Conservation (phyloP, 768 basidiomycete genomes). For the Trametes elegans region DNA sequence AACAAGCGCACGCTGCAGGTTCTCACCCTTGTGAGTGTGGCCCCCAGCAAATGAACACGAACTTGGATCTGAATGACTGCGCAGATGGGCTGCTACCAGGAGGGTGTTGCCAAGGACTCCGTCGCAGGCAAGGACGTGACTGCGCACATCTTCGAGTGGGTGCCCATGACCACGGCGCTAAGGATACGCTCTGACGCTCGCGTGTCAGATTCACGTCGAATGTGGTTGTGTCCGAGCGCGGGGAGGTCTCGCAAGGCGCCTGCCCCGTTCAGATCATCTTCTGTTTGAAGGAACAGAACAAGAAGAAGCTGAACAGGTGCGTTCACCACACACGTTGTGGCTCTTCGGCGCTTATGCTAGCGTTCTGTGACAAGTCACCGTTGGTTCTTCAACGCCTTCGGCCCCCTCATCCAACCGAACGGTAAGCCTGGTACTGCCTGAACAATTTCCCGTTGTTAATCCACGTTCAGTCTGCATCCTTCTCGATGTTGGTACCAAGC, state of each 20-base stretch:
- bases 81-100: conserved; percentile 85
- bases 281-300: conserved; percentile 94
- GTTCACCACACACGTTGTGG: neutral
- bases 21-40: conserved; percentile 60
- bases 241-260: conserved; percentile 72
- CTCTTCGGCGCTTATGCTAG: neutral
- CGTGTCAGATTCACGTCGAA: conserved; percentile 66
- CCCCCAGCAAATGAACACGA: neutral
- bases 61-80: neutral
- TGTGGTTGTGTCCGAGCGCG: conserved; percentile 73
- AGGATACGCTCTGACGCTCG: neutral
- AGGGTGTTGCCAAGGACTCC: conserved; percentile 87
- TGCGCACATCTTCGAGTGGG: conserved; percentile 90
- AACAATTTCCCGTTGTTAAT: neutral
- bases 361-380: conserved; percentile 53
- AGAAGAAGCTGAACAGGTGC: conserved; percentile 85
- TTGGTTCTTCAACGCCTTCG: conserved; percentile 98
- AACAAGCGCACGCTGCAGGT: conserved; percentile 92
- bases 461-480: conserved; percentile 71
- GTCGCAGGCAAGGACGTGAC: conserved; percentile 89
- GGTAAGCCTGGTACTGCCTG: conserved; percentile 38
- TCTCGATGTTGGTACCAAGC: conserved; percentile 94
- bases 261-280: conserved; percentile 88
- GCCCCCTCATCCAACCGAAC: conserved; percentile 82
- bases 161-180: conserved; percentile 16